Base-by-base conservation (phyloP, 2,329 filamentous ascomycete genomes). In the Diplodia intermedia region DNA sequence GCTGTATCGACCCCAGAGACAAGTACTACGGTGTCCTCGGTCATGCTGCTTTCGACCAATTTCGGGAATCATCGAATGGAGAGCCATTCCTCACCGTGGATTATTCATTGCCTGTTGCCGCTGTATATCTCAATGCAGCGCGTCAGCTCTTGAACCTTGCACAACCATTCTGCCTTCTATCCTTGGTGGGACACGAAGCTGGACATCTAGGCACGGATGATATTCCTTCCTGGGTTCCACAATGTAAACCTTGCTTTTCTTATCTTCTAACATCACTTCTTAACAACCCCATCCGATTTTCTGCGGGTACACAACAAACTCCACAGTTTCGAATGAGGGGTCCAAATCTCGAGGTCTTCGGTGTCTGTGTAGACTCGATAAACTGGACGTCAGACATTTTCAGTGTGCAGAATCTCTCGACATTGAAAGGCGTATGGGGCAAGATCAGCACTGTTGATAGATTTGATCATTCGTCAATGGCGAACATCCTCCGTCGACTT, bases 201-300 rank as follows among this genome's bases (percentile, higher is more conserved):
- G 18, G 40, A 43, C 1, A 8, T 18, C 2, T 43, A 8, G 15
- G 14, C 6, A 7, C 6, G 18, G 40, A 43, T 5, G 15, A 2
- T 2, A 15, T 43, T 0, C 40, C 40, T 43, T 43, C 40, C 15
- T 43, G 40, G 40, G 40, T 43, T 8, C 40, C 40, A 43, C 40
- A n/a, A n/a, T 15, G 18, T 15, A 43, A 43, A 7, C 1, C 2
- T 8, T 1, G 1, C 6, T 15, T 3, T 3, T 3, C 1, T 18
- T 1, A 6, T 8, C 8, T 0, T 8, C 40, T 43, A 18, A 8
- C 18, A 7, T 7, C 18, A 7, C 3, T 40, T 40, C 6, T 0
- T 2, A n/a, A 8, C 5, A 3, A 2, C 26, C 0, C 4, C 26
- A 26, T 0, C 0, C 1, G 2, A 3, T 43, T n/a, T 2, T 18